Conservation (phyloP, 164 flowering plant genomes). For the Vitis riparia region DNA sequence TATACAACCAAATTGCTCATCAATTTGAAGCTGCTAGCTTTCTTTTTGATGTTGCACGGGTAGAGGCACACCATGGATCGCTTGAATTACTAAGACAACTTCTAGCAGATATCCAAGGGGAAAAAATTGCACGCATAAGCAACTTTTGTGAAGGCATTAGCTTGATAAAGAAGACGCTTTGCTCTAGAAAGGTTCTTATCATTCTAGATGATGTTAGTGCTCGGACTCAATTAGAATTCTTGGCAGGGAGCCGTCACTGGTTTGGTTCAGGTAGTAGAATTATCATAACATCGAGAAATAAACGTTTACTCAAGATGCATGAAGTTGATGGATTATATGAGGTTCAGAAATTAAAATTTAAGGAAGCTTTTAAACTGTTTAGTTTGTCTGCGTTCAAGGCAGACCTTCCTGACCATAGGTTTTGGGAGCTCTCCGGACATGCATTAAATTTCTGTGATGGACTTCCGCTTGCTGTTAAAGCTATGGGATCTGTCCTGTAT, state of each 20-base stretch:
- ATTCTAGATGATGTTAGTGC: slow-evolving; percentile 1
- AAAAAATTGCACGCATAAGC: neutral
- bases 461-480: neutral
- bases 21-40: slow-evolving; percentile 10
- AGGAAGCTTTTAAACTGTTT: neutral
- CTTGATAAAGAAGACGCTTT: neutral
- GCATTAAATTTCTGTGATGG: neutral
- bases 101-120: neutral
- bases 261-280: slow-evolving; percentile 5
- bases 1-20: neutral
- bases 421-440: neutral
- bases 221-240: neutral
- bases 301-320: neutral
- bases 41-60: slow-evolving; percentile 1
- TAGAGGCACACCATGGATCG: neutral
- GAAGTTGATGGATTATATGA: neutral
- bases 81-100: neutral
- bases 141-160: neutral
- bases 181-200: neutral
- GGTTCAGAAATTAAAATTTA: neutral
- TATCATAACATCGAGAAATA: neutral
- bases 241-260: neutral
- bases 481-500: neutral
- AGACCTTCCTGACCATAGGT: neutral
- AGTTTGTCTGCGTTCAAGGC: neutral